Base-by-base conservation (phyloP, 129 eudicot species). In the Chrysanthemum lavandulifolium region DNA sequence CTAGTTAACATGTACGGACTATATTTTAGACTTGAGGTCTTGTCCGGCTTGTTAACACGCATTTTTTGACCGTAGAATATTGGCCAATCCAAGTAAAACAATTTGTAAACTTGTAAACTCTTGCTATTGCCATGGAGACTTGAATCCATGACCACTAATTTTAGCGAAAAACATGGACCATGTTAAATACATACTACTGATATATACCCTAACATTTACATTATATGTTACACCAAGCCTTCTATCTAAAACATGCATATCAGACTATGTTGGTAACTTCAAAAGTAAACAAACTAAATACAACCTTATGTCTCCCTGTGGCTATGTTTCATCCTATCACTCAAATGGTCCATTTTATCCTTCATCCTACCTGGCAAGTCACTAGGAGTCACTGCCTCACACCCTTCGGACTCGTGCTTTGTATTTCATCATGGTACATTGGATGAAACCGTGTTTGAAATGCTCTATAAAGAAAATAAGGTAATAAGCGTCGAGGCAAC, bases 401-500 rank as follows among this genome's bases (percentile, higher is more conserved):
- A 64, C 48, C 90, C 87, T 63, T 83, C 89, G 1, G 78, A 73
- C 16, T 84, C 78, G 52, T 51, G n/a, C 81, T 74, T 57, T 90
- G 98, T 65, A 94, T 82, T 18, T 81, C 68, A 23, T 95, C 97
- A 78, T 95, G 99, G 64, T 84, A 82, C 97, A 88, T 91, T 12
- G 99, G 99, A 57, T 81, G 72, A 76, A 95, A 86, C 82, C 90
- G 75, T 23, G 84, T 85, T 85, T 95, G 99, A 27, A 91, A 80
- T 15, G 90, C 85, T 66, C 94, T 76, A 83, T 86, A 88, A 1
- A 82, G 66, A 40, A 84, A 78, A 77, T 86, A 95, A 5, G 97
- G 97, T 12, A 95, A 77, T 16, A 95, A n/a, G 79, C 11, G 94
- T 57, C 2, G 89, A 76, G 4, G 73, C 83, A 16, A 86, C 96